A percentile compares a stretch with the other conserved stretches of the same genome.
phyloP scores from a whole-genome alignment of 805 yeast species.

The Jamesozyma rosinii region DNA sequence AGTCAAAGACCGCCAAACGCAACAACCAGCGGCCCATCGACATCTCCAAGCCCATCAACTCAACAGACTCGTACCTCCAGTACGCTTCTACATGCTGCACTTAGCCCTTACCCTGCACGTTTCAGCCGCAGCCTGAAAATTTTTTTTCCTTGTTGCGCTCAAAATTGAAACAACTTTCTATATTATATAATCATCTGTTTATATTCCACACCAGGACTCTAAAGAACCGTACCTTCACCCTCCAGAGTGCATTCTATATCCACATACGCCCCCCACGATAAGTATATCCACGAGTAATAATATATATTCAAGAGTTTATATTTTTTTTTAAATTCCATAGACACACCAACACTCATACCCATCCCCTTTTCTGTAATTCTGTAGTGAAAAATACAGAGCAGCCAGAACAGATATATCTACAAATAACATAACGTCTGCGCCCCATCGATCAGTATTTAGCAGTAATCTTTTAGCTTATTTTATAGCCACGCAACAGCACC shows the following conservation, averaged over 20 bases:
- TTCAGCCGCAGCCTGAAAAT: too few relatives aligned
- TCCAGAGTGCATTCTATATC: background rate
- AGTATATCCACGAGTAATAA: background rate
- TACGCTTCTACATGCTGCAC: background rate
- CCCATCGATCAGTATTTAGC: background rate
- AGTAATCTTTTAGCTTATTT: background rate
- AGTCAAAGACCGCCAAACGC: background rate
- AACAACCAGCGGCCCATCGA: background rate
- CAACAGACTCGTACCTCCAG: background rate
- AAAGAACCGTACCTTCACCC: too few relatives aligned
- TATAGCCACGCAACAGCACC: background rate
- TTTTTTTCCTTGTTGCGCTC: too few relatives aligned
- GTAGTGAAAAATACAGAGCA: background rate
- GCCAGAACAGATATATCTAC: background rate
- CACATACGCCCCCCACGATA: background rate
- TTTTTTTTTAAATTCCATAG: background rate
- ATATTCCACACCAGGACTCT: too few relatives aligned
- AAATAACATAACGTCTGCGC: background rate
- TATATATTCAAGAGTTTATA: background rate
- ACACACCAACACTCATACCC: too few relatives aligned
- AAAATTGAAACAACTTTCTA: too few relatives aligned
- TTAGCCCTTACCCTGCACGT: too few relatives aligned
- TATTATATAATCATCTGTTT: too few relatives aligned
- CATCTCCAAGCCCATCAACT: slow-evolving; percentile 1
- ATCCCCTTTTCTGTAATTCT: background rate